Conservation (phyloP, 768 basidiomycete genomes). For the Lentinula detonsa region DNA sequence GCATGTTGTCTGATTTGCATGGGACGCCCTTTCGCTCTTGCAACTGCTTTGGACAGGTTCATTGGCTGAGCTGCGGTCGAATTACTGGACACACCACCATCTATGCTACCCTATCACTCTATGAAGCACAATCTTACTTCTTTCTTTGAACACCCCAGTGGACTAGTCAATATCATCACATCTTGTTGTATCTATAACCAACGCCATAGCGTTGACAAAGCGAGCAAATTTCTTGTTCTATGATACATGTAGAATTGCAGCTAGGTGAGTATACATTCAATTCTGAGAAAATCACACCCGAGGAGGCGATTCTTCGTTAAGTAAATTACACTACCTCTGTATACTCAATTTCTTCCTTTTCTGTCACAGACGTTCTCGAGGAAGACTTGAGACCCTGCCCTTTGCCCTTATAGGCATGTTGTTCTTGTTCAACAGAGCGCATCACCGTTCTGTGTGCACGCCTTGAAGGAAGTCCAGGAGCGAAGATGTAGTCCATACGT, state of each 20-base stretch:
- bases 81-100: neutral
- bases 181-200: neutral
- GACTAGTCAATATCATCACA: neutral
- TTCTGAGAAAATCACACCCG: too few species aligned
- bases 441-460: conserved; percentile 25
- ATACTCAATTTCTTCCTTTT: neutral
- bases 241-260: too few species aligned
- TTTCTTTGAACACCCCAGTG: neutral
- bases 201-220: neutral
- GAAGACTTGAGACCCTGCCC: conserved; percentile 7
- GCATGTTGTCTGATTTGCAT: conserved; percentile 30
- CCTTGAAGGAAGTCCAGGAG: conserved; percentile 26
- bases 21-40: conserved; percentile 23
- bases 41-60: conserved; percentile 8
- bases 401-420: conserved; percentile 17
- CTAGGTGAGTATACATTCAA: too few species aligned
- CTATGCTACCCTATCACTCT: neutral
- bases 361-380: neutral
- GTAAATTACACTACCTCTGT: neutral
- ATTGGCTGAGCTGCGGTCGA: neutral
- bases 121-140: neutral
- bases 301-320: too few species aligned
- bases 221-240: neutral
- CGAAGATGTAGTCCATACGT: conserved; percentile 36
- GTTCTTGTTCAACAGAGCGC: neutral